phyloP scores from a whole-genome alignment of 2,329 filamentous ascomycete genomes.

The Diaporthe citrichinensis region DNA sequence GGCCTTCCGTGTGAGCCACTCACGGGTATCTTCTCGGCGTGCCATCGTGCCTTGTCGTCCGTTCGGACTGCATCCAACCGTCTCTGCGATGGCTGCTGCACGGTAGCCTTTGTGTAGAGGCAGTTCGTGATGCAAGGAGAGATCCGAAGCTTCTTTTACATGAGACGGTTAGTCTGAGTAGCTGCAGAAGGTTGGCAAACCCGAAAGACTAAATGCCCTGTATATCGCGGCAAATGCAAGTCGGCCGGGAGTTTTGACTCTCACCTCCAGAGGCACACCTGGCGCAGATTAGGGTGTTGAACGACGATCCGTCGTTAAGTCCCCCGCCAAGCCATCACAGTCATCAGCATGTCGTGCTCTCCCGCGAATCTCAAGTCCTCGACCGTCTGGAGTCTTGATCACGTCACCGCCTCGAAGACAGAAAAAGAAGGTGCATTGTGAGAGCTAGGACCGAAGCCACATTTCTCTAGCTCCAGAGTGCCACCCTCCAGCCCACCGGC shows the following conservation, averaged over 20 bases:
- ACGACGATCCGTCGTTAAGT: not conserved
- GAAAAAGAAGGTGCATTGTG: constrained; percentile 24
- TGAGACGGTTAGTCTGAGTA: constrained; percentile 24
- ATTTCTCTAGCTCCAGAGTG: constrained; percentile 17
- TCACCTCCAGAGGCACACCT: constrained; percentile 8
- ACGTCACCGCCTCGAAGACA: constrained; percentile 25
- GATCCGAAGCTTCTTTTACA: constrained; percentile 29
- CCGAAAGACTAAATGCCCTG: constrained; percentile 16
- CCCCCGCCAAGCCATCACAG: not conserved
- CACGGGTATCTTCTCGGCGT: constrained; percentile 21
- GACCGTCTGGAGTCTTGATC: constrained; percentile 2
- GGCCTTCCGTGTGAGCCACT: constrained; percentile 27
- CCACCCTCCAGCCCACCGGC: constrained; percentile 30
- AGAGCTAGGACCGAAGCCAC: constrained; percentile 36
- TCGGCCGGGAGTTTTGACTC: constrained; percentile 16
- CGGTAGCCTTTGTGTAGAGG: constrained; percentile 14
- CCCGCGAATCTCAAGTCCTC: constrained; percentile 29
- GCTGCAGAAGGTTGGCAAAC: constrained; percentile 26
- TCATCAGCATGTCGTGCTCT: constrained; percentile 31
- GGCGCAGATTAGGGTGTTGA: constrained; percentile 1
- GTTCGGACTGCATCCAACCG: constrained; percentile 18
- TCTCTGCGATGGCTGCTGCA: constrained; percentile 22
- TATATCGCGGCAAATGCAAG: constrained; percentile 27
- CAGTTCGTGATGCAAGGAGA: constrained; percentile 33
- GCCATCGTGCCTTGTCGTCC: constrained; percentile 27